Base-by-base conservation (phyloP, 345 rosid species). In the Hirschfeldia incana region DNA sequence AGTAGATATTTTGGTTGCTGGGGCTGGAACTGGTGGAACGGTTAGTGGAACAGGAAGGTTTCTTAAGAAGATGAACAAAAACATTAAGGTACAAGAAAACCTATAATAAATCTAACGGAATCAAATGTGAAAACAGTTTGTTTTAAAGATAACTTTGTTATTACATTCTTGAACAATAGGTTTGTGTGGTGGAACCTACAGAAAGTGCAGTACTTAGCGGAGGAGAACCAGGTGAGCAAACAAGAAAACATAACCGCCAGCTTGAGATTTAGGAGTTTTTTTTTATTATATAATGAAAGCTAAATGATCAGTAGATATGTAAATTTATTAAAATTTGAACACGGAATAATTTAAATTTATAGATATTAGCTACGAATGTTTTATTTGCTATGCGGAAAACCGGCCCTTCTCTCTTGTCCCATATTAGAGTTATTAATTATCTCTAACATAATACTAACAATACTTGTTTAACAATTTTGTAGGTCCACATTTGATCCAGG, bases 21-120 rank as follows among this genome's bases (percentile, higher is more conserved):
- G 87, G 29, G 78, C 84, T 57, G 93, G 95, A 8, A 91, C 93
- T 55, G 91, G 89, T 59, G 95, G 95, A 8, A 89, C 93, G 0
- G 74, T 84, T 59, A 83, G 84, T 4, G 97, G 94, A 12, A 84
- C 82, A 5, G 98, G 97, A 27, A 86, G 69, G 78, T 93, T 80
- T 32, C 92, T 89, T 7, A 93, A 88, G 80, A 87, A 91, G 85
- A 83, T 84, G 80, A 88, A 88, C 17, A 78, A 88, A 5, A 78
- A 85, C 30, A 82, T 88, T 34, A 86, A 91, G 97, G 91, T 93
- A 0, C 32, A 39, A 39, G 53, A 75, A 42, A 7, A n/a, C 4
- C 17, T 17, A 29, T 0, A 39, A 66, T 37, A 29, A 44, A 67
- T 11, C 34, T 17, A 7, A 62, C 9, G 13, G 4, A 55, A 69